These are phyloP conservation scores for Apiotrichum laibachii DNA, from an alignment of 1,284 basidiomycete genomes.

Conservation along the genomic window DNA sequence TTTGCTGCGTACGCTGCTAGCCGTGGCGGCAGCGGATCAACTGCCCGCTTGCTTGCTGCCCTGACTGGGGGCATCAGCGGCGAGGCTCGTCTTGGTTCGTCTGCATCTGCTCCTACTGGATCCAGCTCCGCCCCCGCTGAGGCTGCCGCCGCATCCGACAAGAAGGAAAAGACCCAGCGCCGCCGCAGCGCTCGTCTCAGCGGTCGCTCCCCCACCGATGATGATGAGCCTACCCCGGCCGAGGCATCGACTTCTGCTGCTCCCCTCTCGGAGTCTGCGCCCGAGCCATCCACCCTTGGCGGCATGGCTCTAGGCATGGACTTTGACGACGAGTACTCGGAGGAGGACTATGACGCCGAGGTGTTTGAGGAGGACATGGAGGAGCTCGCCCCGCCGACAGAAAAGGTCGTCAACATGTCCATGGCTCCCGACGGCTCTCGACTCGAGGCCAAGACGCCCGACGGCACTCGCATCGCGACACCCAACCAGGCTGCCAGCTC, in stretches of 20 bases:
- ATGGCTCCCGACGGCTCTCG: slow-evolving; percentile 84
- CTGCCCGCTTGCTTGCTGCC: slow-evolving; percentile 59
- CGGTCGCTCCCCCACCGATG: slow-evolving; percentile 56
- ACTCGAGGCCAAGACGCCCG: slow-evolving; percentile 91
- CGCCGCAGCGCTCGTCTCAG: slow-evolving; percentile 79
- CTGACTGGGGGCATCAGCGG: slow-evolving; percentile 42
- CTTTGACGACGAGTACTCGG: slow-evolving; percentile 60
- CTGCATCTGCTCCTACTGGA: slow-evolving; percentile 39
- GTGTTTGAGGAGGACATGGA: slow-evolving; percentile 62
- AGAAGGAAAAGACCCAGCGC: slow-evolving; percentile 48
- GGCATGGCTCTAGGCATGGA: slow-evolving; percentile 44
- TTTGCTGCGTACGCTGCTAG: slow-evolving; percentile 75
- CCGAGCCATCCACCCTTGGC: slow-evolving; percentile 23
- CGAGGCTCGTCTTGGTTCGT: slow-evolving; percentile 2
- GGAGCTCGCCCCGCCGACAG: slow-evolving; percentile 54
- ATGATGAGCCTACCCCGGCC: slow-evolving; percentile 2
- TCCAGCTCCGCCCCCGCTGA: slow-evolving; percentile 42
- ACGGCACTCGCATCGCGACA: slow-evolving; percentile 88
- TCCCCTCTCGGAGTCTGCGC: slow-evolving; percentile 6
- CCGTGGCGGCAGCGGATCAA: slow-evolving; percentile 21
- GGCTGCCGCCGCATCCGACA: slow-evolving; percentile 10
- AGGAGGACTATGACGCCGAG: slow-evolving; percentile 64
- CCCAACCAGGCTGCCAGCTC: slow-evolving; percentile 56
- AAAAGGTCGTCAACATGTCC: slow-evolving; percentile 81
- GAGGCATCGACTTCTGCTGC: slow-evolving; percentile 6